phyloP scores from a whole-genome alignment of 164 flowering plant species.

The Vitis rupestris region DNA sequence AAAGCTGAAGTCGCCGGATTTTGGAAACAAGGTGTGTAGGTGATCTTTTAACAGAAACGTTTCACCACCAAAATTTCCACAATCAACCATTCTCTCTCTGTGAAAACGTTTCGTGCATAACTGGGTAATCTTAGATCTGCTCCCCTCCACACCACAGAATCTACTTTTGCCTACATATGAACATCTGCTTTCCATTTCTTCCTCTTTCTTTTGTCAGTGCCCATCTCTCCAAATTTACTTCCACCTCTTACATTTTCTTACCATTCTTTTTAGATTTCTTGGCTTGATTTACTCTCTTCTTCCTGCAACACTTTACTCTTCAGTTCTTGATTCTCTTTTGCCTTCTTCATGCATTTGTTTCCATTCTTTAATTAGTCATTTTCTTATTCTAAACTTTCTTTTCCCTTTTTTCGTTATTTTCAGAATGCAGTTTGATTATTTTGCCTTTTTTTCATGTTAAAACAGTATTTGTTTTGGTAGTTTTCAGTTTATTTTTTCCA shows the following conservation, averaged over 20 bases:
- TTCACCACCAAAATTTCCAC: neutral
- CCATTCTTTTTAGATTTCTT: neutral
- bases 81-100: neutral
- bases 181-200: neutral
- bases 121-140: constrained; percentile 11
- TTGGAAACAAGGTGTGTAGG: constrained; percentile 21
- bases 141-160: neutral
- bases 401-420: neutral
- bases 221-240: constrained; percentile 4
- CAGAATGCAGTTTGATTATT: neutral
- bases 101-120: neutral
- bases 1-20: constrained; percentile 28
- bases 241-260: neutral
- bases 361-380: too few relatives aligned
- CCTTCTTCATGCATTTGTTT: too few relatives aligned
- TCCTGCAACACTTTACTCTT: too few relatives aligned
- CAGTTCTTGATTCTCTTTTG: too few relatives aligned
- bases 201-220: neutral
- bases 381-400: neutral
- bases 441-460: too few relatives aligned
- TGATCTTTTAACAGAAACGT: neutral
- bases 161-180: constrained; percentile 1
- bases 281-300: too few relatives aligned
- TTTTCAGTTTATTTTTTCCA: too few relatives aligned
- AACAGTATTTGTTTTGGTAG: too few relatives aligned